Percentiles rank a stretch among this genome's conserved stretches.
These are phyloP conservation scores for Fusarium domesticum DNA, from an alignment of 2,329 filamentous ascomycete species.

Conservation along the genomic window DNA sequence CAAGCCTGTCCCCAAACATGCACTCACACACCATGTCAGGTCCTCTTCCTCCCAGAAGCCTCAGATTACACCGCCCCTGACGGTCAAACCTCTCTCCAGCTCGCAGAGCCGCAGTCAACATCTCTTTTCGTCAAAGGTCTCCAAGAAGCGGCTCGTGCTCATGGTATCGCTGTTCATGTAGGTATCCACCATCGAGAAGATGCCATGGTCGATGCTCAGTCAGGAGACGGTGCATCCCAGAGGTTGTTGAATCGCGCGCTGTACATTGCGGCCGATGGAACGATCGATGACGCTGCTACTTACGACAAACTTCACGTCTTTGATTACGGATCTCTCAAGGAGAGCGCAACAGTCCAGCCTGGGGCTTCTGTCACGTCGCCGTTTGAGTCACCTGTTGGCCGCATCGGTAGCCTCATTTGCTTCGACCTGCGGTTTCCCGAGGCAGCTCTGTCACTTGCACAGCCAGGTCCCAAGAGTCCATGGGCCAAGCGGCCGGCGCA, in stretches of 20 bases:
- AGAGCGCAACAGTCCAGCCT: conserved; percentile 61
- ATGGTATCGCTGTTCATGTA: conserved; percentile 72
- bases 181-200: conserved; percentile 72
- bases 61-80: conserved; percentile 79
- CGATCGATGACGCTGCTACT: conserved; percentile 38
- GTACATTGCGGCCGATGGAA: conserved; percentile 47
- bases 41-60: conserved; percentile 89
- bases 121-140: conserved; percentile 77
- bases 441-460: conserved; percentile 62
- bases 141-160: conserved; percentile 60
- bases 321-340: conserved; percentile 57
- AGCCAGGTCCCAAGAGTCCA: conserved; percentile 32
- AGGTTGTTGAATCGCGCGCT: conserved; percentile 51
- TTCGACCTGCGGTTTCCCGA: conserved; percentile 89
- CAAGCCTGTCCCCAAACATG: background rate
- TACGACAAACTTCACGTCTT: conserved; percentile 95
- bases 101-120: conserved; percentile 63
- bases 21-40: conserved; percentile 40
- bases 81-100: conserved; percentile 63
- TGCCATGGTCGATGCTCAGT: conserved; percentile 27
- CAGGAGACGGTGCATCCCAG: conserved; percentile 10
- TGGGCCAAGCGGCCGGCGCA: conserved; percentile 54
- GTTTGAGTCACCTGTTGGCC: conserved; percentile 70
- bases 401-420: conserved; percentile 78
- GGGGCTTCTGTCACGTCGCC: conserved; percentile 64